Evolutionary conservation across 441 rosid species (phyloP).

Genomic region (Populus trichocarpa): DNA sequence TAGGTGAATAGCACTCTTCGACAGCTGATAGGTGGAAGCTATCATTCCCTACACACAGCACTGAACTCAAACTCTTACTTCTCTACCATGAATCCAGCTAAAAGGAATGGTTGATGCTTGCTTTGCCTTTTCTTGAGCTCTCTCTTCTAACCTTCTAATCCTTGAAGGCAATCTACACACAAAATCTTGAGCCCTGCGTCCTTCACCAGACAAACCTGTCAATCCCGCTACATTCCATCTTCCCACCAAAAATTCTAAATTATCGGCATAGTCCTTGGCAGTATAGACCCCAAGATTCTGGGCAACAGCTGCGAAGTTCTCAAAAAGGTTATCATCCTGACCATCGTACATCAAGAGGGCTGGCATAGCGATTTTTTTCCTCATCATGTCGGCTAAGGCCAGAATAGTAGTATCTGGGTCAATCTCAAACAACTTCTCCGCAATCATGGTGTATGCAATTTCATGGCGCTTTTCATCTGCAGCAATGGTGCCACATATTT

Average conservation of each 20-base stretch:
- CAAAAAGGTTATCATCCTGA: slow-evolving; percentile 55
- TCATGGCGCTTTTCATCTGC: slow-evolving; percentile 97
- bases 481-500: slow-evolving; percentile 78
- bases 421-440: slow-evolving; percentile 73
- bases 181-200: slow-evolving; percentile 74
- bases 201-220: slow-evolving; percentile 62
- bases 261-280: slow-evolving; percentile 77
- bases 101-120: slow-evolving; percentile 51
- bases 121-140: slow-evolving; percentile 72
- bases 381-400: slow-evolving; percentile 89
- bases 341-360: slow-evolving; percentile 93
- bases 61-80: slow-evolving; percentile 45
- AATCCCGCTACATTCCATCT: slow-evolving; percentile 66
- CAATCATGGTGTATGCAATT: slow-evolving; percentile 80
- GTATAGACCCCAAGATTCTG: slow-evolving; percentile 83
- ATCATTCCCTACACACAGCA: background rate
- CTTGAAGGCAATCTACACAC: slow-evolving; percentile 62
- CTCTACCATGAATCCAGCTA: slow-evolving; percentile 72
- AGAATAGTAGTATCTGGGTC: slow-evolving; percentile 70
- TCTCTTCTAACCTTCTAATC: slow-evolving; percentile 72
- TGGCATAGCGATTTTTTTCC: slow-evolving; percentile 83
- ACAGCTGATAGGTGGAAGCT: no score
- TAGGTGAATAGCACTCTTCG: no score
- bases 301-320: slow-evolving; percentile 72
- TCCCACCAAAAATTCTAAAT: slow-evolving; percentile 70